phyloP scores from a whole-genome alignment of 1,139 yeast species.

The Kodamaea plutei region DNA sequence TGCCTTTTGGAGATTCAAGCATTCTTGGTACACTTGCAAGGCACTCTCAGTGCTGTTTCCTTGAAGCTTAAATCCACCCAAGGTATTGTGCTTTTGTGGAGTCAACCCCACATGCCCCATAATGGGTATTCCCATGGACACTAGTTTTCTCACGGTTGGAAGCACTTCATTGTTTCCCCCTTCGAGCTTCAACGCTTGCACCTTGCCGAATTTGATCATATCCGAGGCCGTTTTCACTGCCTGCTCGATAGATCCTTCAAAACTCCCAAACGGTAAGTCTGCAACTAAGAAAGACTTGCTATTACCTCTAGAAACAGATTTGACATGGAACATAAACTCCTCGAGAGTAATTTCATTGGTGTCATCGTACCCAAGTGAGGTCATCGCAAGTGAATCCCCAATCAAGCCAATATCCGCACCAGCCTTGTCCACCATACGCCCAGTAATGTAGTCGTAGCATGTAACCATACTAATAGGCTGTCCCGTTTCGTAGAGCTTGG shows the following conservation, averaged over 20 bases:
- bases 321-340: constrained; percentile 74
- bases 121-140: constrained; percentile 76
- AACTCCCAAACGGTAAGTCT: constrained; percentile 87
- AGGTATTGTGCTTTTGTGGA: constrained; percentile 76
- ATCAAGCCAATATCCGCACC: constrained; percentile 69
- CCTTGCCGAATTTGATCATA: constrained; percentile 59
- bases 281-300: constrained; percentile 66
- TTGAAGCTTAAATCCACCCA: constrained; percentile 88
- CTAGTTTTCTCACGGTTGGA: constrained; percentile 44
- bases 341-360: constrained; percentile 73
- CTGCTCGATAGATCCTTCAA: constrained; percentile 59
- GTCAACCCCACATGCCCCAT: constrained; percentile 91
- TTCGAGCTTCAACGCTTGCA: constrained; percentile 83
- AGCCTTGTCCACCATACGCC: constrained; percentile 64
- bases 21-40: constrained; percentile 58
- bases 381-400: constrained; percentile 95
- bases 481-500: constrained; percentile 33
- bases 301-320: constrained; percentile 73
- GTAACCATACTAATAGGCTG: constrained; percentile 74
- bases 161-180: constrained; percentile 63
- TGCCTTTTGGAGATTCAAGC: constrained; percentile 63
- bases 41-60: constrained; percentile 63
- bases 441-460: constrained; percentile 84
- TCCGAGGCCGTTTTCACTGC: constrained; percentile 64
- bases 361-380: constrained; percentile 74